Percentiles rank a stretch among this genome's conserved stretches.
Conservation (phyloP, 2,329 filamentous ascomycete species). For the Ophiostoma ulmi region DNA sequence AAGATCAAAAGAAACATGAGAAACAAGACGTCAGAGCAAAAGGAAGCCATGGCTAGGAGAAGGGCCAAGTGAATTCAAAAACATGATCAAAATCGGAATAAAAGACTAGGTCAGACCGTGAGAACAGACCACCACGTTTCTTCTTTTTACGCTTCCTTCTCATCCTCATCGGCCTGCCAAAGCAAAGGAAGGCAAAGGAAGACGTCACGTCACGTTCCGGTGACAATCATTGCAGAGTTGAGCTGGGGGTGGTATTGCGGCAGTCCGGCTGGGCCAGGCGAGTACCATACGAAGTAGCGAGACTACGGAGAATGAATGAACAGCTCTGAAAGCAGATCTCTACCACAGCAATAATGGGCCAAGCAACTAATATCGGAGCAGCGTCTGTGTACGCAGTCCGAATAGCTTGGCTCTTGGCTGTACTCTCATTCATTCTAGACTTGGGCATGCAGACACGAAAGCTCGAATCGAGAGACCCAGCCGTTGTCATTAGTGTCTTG, state of each 20-base stretch:
- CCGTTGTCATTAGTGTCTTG: too few species aligned
- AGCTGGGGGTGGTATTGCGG: neutral
- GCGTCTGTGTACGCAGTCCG: neutral
- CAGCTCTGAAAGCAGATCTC: neutral
- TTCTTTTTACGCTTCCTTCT: neutral
- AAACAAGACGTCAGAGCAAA: neutral
- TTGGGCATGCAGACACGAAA: too few species aligned
- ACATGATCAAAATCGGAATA: neutral
- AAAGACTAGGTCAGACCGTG: neutral
- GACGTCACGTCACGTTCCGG: slow-evolving; percentile 7
- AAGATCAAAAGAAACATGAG: neutral
- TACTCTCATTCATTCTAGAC: neutral
- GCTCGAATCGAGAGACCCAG: neutral
- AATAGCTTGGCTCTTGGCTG: slow-evolving; percentile 8
- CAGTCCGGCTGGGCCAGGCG: neutral
- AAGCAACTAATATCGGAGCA: slow-evolving; percentile 9
- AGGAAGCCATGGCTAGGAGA: too few species aligned
- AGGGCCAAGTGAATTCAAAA: neutral
- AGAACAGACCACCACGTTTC: slow-evolving; percentile 6
- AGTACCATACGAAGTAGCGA: too few species aligned
- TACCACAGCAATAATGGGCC: neutral
- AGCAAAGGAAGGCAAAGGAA: neutral
- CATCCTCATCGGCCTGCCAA: too few species aligned
- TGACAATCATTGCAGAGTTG: neutral
- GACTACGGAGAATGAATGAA: too few species aligned